phyloP scores from a whole-genome alignment of 202 grass and related monocot species.

The Setaria viridis region DNA sequence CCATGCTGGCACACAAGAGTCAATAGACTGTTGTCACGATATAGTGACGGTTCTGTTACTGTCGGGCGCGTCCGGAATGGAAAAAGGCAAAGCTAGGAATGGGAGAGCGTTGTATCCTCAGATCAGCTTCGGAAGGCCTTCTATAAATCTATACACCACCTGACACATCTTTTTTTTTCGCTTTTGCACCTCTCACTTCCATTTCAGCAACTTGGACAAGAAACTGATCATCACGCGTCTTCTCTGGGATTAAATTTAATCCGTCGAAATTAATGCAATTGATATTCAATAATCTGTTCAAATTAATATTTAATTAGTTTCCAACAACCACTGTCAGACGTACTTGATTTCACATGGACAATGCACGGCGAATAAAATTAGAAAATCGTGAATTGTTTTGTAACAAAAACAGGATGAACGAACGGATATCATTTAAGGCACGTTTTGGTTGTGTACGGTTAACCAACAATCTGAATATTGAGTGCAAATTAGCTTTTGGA shows the following conservation, averaged over 20 bases:
- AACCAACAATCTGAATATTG: not conserved
- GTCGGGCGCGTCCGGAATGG: not conserved
- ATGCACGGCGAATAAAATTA: not conserved
- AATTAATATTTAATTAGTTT: not conserved
- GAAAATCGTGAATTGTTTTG: not conserved
- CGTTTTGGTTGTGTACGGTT: not conserved
- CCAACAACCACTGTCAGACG: not conserved
- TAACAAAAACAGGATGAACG: not conserved
- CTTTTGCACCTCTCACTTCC: not conserved
- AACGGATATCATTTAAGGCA: not conserved
- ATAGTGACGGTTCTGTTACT: not conserved
- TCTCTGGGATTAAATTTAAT: not conserved
- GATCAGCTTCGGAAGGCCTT: not conserved
- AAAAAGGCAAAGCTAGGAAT: not conserved
- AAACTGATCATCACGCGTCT: not conserved
- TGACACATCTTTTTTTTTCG: not conserved
- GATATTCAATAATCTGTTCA: not conserved
- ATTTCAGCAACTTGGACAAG: not conserved
- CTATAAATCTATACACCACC: not conserved
- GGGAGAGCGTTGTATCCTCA: not conserved
- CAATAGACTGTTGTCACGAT: conserved; percentile 15
- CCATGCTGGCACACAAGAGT: not conserved
- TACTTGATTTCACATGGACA: not conserved
- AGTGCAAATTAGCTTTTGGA: not conserved
- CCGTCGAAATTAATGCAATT: not conserved